Evolutionary conservation across 495 filamentous ascomycete genomes (phyloP), one percentile per base, ranked within the genome.

Genomic region (Antarctomyces pellizariae): DNA sequence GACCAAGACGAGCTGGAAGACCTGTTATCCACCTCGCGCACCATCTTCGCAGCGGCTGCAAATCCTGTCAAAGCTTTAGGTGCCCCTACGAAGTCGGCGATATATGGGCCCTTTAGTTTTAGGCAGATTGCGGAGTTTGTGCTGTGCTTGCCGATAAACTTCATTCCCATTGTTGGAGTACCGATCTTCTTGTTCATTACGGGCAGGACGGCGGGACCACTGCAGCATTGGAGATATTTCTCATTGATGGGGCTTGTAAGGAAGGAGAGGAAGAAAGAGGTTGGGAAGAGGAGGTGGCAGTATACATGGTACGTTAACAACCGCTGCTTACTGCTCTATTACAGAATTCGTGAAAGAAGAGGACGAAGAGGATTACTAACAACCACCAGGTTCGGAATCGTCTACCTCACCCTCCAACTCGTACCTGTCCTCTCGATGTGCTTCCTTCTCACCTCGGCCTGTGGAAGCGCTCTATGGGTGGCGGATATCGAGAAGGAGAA

Each of bases 401-500:
- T 63, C 6, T 61, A 62, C 25, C 56, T 70, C 43, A 25, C 60
- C 7, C 40, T 67, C 3, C 53, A 92, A 42, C 66, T 92, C 37
- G 53, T 92, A 2, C 86, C 86, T 1, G 51, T 93, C 23, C 56
- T 71, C 9, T 80, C 72, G n/a, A 75, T 92, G 35, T 66, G 79
- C 35, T 91, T 93, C 44, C 58, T 86, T 13, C 69, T 90, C 36
- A 91, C 80, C 0, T 84, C 49, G 3, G 53, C 62, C 2, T 45
- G 74, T 18, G 86, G 84, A 0, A 74, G 83, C 4, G 86, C 82
- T 5, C 48, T 97, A 16, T 97, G 80, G 80, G 76, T 73, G 4
- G 67, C 72, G 0, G 49, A 52, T 13, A 39, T 65, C 16, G 58
- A 65, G 36, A 42, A 54, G 28, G 32, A 27, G 29, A 43, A 43